Evolutionary conservation across 225 moss, liverwort and hornwort species (phyloP).

Genomic region (Polytrichum commune): DNA sequence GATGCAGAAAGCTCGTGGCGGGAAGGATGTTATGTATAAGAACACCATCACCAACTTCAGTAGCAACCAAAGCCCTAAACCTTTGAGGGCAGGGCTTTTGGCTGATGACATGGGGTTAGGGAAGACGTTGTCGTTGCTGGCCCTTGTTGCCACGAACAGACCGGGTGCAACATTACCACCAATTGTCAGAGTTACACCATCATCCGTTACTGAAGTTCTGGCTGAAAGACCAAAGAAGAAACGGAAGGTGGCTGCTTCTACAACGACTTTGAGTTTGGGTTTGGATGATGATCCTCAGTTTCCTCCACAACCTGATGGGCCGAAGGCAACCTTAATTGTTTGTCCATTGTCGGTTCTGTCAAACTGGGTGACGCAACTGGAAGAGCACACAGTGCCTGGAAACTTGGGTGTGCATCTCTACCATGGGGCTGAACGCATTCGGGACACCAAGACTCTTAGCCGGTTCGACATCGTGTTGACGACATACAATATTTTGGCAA

Average conservation of each 20-base stretch:
- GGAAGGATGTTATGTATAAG: constrained; percentile 33
- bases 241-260: constrained; percentile 25
- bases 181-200: constrained; percentile 24
- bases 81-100: constrained; percentile 52
- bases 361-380: constrained; percentile 60
- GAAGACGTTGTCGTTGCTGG: constrained; percentile 51
- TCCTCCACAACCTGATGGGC: constrained; percentile 34
- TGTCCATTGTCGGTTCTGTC: constrained; percentile 56
- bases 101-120: constrained; percentile 69
- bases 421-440: constrained; percentile 47
- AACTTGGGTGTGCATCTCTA: constrained; percentile 41
- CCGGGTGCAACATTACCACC: constrained; percentile 30
- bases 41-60: constrained; percentile 55
- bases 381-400: constrained; percentile 46
- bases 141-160: constrained; percentile 50
- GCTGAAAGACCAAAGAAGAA: constrained; percentile 37
- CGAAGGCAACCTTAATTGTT: constrained; percentile 36
- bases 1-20: constrained; percentile 22
- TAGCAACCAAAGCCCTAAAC: constrained; percentile 34
- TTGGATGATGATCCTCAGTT: constrained; percentile 19
- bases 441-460: constrained; percentile 24
- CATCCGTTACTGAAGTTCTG: constrained; percentile 19
- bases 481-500: constrained; percentile 50
- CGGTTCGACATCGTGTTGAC: constrained; percentile 56
- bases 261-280: constrained; percentile 7